These are phyloP conservation scores for Thymus quinquecostatus DNA, from an alignment of 257 asterid genomes.

Conservation along the genomic window DNA sequence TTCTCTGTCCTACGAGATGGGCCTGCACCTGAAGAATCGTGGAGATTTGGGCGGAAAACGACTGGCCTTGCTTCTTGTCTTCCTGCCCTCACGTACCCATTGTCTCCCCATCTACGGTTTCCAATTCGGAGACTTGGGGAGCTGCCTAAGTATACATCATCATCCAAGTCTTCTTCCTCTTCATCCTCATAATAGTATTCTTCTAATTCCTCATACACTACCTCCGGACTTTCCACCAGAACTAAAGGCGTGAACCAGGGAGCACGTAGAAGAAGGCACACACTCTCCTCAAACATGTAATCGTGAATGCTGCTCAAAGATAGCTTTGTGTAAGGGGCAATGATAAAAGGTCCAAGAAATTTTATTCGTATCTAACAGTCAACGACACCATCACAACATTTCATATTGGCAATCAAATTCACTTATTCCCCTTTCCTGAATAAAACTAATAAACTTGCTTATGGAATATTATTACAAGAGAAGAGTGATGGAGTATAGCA, in stretches of 20 bases:
- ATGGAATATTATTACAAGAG: not conserved
- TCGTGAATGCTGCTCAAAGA: slow-evolving; percentile 57
- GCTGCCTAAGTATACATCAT: slow-evolving; percentile 58
- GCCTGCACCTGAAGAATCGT: slow-evolving; percentile 49
- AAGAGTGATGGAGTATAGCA: not conserved
- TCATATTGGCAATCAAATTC: not conserved
- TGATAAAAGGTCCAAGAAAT: not conserved
- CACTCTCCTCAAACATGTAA: slow-evolving; percentile 84
- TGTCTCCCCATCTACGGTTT: slow-evolving; percentile 90
- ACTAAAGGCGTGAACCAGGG: slow-evolving; percentile 63
- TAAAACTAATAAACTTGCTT: not conserved
- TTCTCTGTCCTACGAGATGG: slow-evolving; percentile 58
- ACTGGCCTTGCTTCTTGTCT: slow-evolving; percentile 79
- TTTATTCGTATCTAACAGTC: not conserved
- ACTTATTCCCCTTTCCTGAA: slow-evolving; percentile 1
- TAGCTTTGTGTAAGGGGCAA: slow-evolving; percentile 21
- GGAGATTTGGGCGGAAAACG: slow-evolving; percentile 37
- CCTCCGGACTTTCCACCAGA: slow-evolving; percentile 57
- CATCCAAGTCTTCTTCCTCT: slow-evolving; percentile 63
- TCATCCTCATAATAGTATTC: slow-evolving; percentile 56
- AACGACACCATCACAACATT: not conserved
- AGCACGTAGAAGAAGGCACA: slow-evolving; percentile 80
- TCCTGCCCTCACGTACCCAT: slow-evolving; percentile 88
- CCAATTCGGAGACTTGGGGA: slow-evolving; percentile 74
- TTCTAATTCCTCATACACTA: slow-evolving; percentile 50